Conservation (phyloP, 2,329 filamentous ascomycete genomes). For the Curvularia sp. region DNA sequence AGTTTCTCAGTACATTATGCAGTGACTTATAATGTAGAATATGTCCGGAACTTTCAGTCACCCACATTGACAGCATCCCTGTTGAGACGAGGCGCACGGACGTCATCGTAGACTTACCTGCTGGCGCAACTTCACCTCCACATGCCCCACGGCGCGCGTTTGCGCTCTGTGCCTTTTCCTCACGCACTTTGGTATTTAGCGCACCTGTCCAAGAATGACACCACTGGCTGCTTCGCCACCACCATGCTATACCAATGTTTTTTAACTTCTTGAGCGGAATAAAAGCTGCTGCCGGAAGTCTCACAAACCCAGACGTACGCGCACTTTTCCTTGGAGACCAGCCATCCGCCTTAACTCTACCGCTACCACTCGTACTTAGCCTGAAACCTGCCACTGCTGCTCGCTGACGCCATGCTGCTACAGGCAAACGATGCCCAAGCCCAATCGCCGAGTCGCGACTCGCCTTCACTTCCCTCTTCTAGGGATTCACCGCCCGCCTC, state of each 20-base stretch:
- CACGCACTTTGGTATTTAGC: slow-evolving; percentile 1
- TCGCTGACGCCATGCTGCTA: slow-evolving; percentile 29
- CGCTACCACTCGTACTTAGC: not conserved
- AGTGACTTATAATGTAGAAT: not conserved
- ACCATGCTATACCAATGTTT: slow-evolving; percentile 21
- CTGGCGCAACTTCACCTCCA: slow-evolving; percentile 24
- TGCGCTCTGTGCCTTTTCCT: slow-evolving; percentile 16
- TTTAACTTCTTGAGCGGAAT: slow-evolving; percentile 10
- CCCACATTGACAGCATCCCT: not conserved
- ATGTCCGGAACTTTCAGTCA: not conserved
- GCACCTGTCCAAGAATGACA: slow-evolving; percentile 14
- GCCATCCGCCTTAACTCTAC: not conserved
- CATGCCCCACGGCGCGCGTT: slow-evolving; percentile 23
- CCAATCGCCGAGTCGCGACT: slow-evolving; percentile 7
- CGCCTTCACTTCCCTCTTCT: slow-evolving; percentile 15
- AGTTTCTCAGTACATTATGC: not conserved
- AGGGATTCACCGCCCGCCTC: slow-evolving; percentile 11
- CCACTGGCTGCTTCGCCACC: slow-evolving; percentile 5
- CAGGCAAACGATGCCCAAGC: slow-evolving; percentile 33
- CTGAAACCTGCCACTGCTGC: not conserved
- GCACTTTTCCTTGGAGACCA: slow-evolving; percentile 9
- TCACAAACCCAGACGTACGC: slow-evolving; percentile 18
- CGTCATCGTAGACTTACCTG: slow-evolving; percentile 13
- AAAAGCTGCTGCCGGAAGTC: slow-evolving; percentile 12
- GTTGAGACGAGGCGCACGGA: slow-evolving; percentile 17